Evolutionary conservation across 169 alveolate species (phyloP).

Genomic region (Cryptosporidium tyzzeri): DNA sequence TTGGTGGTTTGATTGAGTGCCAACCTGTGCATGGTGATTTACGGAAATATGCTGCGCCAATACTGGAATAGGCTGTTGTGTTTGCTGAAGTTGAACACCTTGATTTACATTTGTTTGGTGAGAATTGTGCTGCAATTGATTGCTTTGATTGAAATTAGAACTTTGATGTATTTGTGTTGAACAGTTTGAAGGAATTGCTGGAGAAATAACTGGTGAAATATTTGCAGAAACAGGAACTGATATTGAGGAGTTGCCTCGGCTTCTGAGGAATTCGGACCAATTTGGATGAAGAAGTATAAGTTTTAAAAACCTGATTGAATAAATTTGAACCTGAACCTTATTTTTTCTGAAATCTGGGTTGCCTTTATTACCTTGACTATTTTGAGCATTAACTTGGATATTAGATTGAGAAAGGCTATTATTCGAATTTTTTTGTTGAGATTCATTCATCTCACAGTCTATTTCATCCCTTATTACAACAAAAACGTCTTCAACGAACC

Average conservation of each 20-base stretch:
- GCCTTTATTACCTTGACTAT: background rate
- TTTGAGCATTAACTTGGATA: background rate
- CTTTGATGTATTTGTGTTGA: conserved; percentile 18
- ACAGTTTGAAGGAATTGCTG: conserved; percentile 3
- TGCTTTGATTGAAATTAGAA: background rate
- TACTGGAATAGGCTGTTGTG: conserved; percentile 8
- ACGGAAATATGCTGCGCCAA: conserved; percentile 7
- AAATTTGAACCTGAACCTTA: conserved; percentile 74
- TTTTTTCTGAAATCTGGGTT: conserved; percentile 27
- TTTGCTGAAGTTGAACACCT: conserved; percentile 13
- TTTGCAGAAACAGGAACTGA: conserved; percentile 43
- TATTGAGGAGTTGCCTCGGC: background rate
- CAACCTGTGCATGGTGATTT: conserved; percentile 6
- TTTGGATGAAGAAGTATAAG: conserved; percentile 78
- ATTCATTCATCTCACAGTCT: conserved; percentile 37
- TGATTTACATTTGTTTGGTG: background rate
- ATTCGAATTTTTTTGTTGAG: conserved; percentile 12
- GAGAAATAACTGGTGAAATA: conserved; percentile 36
- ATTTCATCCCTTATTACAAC: conserved; percentile 59
- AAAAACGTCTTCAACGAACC: conserved; percentile 63
- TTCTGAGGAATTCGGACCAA: conserved; percentile 76
- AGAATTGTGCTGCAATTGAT: conserved; percentile 9
- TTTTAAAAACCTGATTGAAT: conserved; percentile 78
- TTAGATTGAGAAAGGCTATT: conserved; percentile 1
- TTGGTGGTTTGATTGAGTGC: background rate